Evolutionary conservation across 2,329 filamentous ascomycete species (phyloP).

Genomic region (Cryoendolithus antarcticus): DNA sequence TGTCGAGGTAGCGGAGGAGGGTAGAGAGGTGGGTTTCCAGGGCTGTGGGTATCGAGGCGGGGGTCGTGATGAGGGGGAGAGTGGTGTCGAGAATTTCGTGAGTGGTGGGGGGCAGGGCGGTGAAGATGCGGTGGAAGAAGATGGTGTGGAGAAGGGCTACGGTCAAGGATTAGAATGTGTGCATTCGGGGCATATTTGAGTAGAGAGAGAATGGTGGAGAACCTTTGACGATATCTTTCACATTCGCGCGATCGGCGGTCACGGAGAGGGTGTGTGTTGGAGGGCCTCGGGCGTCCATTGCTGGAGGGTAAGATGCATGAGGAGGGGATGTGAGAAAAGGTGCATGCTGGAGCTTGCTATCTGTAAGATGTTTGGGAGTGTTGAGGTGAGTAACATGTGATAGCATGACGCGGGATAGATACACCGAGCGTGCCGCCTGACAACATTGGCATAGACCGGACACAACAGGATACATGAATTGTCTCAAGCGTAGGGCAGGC

Average conservation of each 20-base stretch:
- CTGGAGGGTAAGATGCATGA: too few species aligned
- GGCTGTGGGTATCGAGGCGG: not conserved
- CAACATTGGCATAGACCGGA: not conserved
- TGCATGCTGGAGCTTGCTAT: too few species aligned
- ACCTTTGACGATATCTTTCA: slow-evolving; percentile 50
- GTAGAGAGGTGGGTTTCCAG: slow-evolving; percentile 1
- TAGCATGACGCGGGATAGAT: slow-evolving; percentile 2
- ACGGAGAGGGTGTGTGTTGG: slow-evolving; percentile 90
- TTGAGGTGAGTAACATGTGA: slow-evolving; percentile 17
- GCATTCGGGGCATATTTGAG: slow-evolving; percentile 15
- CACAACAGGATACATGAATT: not conserved
- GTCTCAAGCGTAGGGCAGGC: not conserved
- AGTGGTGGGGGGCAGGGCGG: slow-evolving; percentile 17
- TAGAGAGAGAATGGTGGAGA: not conserved
- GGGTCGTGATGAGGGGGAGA: not conserved
- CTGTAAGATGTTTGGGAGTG: slow-evolving; percentile 7
- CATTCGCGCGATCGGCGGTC: slow-evolving; percentile 78
- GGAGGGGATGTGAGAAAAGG: too few species aligned
- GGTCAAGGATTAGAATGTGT: slow-evolving; percentile 19
- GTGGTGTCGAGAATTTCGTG: slow-evolving; percentile 5
- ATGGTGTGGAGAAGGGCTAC: slow-evolving; percentile 28
- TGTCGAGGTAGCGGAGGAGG: not conserved
- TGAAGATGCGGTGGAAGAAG: slow-evolving; percentile 24
- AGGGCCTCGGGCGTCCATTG: slow-evolving; percentile 53
- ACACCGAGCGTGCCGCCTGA: not conserved